phyloP scores from a whole-genome alignment of 352 stramenopile genomes.

The Globisporangium acanthophoron region DNA sequence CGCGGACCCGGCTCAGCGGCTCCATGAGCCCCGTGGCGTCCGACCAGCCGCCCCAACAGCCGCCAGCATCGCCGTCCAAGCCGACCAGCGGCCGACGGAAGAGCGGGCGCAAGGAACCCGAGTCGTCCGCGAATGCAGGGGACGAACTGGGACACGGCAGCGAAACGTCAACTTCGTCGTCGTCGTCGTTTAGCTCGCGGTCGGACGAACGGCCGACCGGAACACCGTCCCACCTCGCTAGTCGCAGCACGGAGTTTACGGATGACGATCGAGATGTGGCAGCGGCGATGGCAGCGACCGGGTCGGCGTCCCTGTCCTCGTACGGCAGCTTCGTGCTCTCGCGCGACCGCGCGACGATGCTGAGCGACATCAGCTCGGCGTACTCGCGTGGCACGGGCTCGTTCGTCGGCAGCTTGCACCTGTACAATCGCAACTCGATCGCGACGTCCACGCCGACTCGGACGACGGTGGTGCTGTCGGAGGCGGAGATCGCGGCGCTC shows the following conservation, averaged over 20 bases:
- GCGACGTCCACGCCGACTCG: conserved; percentile 13
- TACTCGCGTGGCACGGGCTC: conserved; percentile 9
- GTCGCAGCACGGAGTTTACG: neutral
- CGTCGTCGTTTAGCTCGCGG: conserved; percentile 1
- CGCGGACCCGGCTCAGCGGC: conserved; percentile 10
- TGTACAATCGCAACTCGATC: conserved; percentile 19
- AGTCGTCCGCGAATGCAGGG: neutral
- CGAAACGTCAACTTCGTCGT: conserved; percentile 21
- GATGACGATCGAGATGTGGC: conserved; percentile 13
- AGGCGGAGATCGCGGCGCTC: conserved; percentile 11
- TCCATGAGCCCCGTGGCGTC: conserved; percentile 10
- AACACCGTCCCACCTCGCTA: neutral
- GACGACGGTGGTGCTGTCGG: conserved; percentile 13
- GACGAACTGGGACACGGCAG: conserved; percentile 25
- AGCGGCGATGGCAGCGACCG: conserved; percentile 13
- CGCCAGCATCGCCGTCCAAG: neutral
- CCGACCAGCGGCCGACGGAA: neutral
- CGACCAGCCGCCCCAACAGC: neutral
- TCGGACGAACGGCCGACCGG: conserved; percentile 4
- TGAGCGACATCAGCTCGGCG: conserved; percentile 11
- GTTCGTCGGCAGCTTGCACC: conserved; percentile 15
- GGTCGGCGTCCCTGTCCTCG: conserved; percentile 13
- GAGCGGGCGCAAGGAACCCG: neutral
- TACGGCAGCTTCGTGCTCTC: conserved; percentile 18
- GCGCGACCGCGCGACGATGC: conserved; percentile 29